A percentile compares a stretch with the other conserved stretches of the same genome.
These are phyloP conservation scores for Pseudogymnoascus sp. DNA, from an alignment of 2,329 filamentous ascomycete genomes.

Conservation along the genomic window DNA sequence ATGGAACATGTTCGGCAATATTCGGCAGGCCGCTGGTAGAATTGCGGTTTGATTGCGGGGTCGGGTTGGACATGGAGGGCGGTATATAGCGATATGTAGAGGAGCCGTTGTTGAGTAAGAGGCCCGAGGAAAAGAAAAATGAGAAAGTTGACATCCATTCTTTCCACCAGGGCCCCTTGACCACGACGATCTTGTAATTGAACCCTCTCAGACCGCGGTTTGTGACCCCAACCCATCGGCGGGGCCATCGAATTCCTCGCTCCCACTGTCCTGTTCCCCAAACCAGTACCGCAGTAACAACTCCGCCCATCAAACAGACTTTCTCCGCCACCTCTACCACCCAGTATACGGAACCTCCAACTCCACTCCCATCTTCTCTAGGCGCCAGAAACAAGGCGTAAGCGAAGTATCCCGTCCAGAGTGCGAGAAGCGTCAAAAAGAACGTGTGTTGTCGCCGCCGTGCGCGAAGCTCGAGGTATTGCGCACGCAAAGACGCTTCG, in stretches of 20 bases:
- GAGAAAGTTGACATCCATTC: constrained; percentile 65
- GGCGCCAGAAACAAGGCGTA: constrained; percentile 92
- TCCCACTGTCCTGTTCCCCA: constrained; percentile 98
- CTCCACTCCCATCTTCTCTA: constrained; percentile 84
- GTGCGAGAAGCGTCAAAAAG: constrained; percentile 69
- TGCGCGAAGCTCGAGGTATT: constrained; percentile 84
- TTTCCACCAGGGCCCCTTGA: constrained; percentile 73
- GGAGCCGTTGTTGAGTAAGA: constrained; percentile 59
- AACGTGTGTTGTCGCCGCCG: constrained; percentile 88
- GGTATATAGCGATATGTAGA: constrained; percentile 74
- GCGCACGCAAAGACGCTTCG: constrained; percentile 84
- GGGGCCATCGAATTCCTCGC: constrained; percentile 85
- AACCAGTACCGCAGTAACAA: constrained; percentile 78
- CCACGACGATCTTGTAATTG: constrained; percentile 93
- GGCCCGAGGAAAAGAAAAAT: constrained; percentile 71
- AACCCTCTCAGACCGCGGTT: constrained; percentile 86
- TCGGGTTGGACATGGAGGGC: constrained; percentile 50
- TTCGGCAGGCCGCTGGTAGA: constrained; percentile 29
- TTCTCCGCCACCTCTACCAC: constrained; percentile 85
- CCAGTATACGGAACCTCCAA: constrained; percentile 95
- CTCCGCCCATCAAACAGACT: constrained; percentile 82
- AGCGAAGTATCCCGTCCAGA: constrained; percentile 78
- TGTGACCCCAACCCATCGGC: constrained; percentile 80
- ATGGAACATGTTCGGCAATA: constrained; percentile 50
- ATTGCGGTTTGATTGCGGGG: constrained; percentile 29